Evolutionary conservation across 2,329 filamentous ascomycete genomes (phyloP).

Genomic region (Falciphora oryzae): DNA sequence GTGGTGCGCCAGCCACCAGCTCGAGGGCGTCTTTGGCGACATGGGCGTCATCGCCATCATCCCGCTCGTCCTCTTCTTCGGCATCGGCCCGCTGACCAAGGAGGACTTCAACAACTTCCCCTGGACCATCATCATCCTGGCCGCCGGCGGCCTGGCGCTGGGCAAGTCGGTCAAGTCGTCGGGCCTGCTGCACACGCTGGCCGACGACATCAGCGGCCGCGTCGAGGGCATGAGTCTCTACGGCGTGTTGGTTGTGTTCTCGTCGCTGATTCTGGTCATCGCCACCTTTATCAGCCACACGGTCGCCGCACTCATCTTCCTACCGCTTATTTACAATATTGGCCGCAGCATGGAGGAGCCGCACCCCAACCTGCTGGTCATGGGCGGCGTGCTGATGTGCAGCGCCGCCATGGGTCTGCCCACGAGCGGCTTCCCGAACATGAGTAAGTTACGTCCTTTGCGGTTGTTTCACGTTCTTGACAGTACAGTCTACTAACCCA

Average conservation of each 20-base stretch:
- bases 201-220: slow-evolving; percentile 63
- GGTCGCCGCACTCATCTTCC: slow-evolving; percentile 88
- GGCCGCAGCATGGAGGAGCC: slow-evolving; percentile 81
- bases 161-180: slow-evolving; percentile 94
- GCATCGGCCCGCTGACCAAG: slow-evolving; percentile 91
- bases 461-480: slow-evolving; percentile 17
- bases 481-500: slow-evolving; percentile 7
- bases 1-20: slow-evolving; percentile 88
- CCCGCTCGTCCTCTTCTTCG: slow-evolving; percentile 92
- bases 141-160: slow-evolving; percentile 84
- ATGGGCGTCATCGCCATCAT: slow-evolving; percentile 99
- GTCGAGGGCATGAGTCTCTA: slow-evolving; percentile 82
- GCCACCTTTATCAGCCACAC: slow-evolving; percentile 98
- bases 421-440: slow-evolving; percentile 95
- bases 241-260: slow-evolving; percentile 79
- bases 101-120: slow-evolving; percentile 99
- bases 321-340: slow-evolving; percentile 84
- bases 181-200: slow-evolving; percentile 84
- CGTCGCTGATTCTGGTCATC: slow-evolving; percentile 77
- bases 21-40: slow-evolving; percentile 85
- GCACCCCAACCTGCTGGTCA: slow-evolving; percentile 90
- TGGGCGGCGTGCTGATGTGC: slow-evolving; percentile 94
- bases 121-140: slow-evolving; percentile 99
- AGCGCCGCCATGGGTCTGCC: slow-evolving; percentile 96
- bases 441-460: slow-evolving; percentile 70